Percentiles rank a stretch among this genome's conserved stretches.
Conservation (phyloP, 306 rosid species). For the Acacia melanoxylon region DNA sequence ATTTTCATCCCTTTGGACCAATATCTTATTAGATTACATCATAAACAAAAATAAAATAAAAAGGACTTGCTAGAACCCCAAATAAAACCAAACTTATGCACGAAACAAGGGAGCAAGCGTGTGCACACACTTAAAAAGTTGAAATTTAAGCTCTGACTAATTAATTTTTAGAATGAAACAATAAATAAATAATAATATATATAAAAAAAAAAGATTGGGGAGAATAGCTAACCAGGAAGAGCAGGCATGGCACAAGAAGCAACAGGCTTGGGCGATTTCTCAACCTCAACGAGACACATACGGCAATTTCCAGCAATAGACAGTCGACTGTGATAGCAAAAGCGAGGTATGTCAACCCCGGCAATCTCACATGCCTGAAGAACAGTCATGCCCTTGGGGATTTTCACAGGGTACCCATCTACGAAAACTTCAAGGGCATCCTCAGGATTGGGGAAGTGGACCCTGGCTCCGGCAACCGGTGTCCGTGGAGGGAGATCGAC, state of each 20-base stretch:
- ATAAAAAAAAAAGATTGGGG: not conserved
- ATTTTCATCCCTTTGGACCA: conserved; percentile 85
- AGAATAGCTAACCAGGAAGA: conserved; percentile 68
- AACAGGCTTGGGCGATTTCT: conserved; percentile 99
- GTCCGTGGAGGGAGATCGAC: conserved; percentile 53
- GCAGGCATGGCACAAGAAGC: conserved; percentile 99
- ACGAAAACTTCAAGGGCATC: conserved; percentile 94
- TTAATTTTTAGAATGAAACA: not conserved
- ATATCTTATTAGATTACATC: conserved; percentile 25
- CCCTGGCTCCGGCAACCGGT: conserved; percentile 77
- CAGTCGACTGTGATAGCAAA: conserved; percentile 88
- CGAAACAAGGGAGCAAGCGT: not conserved
- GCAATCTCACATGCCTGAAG: conserved; percentile 97
- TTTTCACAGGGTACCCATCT: conserved; percentile 87
- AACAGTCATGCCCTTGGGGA: conserved; percentile 94
- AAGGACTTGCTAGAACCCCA: conserved; percentile 2
- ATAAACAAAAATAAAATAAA: conserved; percentile 22
- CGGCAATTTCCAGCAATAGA: conserved; percentile 98
- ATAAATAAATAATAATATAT: not conserved
- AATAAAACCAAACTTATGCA: conserved; percentile 20
- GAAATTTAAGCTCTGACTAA: not conserved
- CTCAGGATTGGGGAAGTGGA: conserved; percentile 73
- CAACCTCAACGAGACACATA: conserved; percentile 99
- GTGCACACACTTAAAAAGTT: not conserved
- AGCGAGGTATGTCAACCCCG: conserved; percentile 91